These are phyloP conservation scores for Entrophospora sp. DNA, from an alignment of 192 early-diverging fungal genomes.

Conservation along the genomic window DNA sequence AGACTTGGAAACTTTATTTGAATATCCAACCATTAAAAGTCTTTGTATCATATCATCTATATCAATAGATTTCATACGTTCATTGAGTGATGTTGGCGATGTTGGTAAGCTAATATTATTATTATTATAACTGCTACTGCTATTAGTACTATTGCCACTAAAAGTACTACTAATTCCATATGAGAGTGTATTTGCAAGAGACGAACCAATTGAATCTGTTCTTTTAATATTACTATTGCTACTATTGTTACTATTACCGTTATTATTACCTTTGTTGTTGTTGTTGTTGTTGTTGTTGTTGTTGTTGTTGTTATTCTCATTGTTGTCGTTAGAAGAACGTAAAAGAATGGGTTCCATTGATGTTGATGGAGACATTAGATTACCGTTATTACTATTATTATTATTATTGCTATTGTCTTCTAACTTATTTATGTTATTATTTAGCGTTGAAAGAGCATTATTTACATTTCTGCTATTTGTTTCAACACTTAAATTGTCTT, in stretches of 20 bases:
- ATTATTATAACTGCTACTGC: not conserved
- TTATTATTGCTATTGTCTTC: too few species aligned
- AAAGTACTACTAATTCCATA: not conserved
- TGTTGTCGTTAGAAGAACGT: too few species aligned
- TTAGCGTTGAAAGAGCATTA: too few species aligned
- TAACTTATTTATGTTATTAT: too few species aligned
- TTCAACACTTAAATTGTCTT: too few species aligned
- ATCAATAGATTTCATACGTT: constrained; percentile 30
- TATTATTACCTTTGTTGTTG: not conserved
- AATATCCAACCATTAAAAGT: constrained; percentile 70
- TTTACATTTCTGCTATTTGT: too few species aligned
- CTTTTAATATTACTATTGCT: constrained; percentile 12
- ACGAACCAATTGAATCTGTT: not conserved
- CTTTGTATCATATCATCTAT: constrained; percentile 86
- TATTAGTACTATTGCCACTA: not conserved
- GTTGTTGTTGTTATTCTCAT: not conserved
- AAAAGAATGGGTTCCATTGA: constrained; percentile 17
- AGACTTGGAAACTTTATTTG: constrained; percentile 62
- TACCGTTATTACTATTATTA: not conserved
- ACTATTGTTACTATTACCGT: not conserved
- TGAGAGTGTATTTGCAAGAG: not conserved
- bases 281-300: not conserved
- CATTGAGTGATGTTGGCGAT: constrained; percentile 16
- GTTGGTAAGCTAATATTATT: constrained; percentile 26
- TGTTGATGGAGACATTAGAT: constrained; percentile 1